These are phyloP conservation scores for Cladophialophora immunda DNA, from an alignment of 2,329 filamentous ascomycete species.

Conservation along the genomic window DNA sequence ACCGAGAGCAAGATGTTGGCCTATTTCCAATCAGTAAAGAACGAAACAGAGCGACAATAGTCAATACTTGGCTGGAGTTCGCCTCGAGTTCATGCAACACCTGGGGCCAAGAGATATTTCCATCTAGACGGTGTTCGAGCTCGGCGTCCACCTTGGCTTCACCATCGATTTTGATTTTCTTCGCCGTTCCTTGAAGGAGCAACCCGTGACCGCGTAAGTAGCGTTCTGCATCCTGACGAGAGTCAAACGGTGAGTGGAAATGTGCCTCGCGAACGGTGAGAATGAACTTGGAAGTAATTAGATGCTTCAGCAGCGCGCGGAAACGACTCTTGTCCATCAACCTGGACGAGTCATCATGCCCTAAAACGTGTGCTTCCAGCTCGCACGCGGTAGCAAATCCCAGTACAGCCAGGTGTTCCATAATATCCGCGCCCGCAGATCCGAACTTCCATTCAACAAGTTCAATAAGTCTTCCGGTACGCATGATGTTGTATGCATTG, in stretches of 20 bases:
- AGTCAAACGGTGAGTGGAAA: slow-evolving; percentile 65
- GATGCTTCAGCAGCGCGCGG: slow-evolving; percentile 14
- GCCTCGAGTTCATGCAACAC: slow-evolving; percentile 25
- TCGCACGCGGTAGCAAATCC: slow-evolving; percentile 73
- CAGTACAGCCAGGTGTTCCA: slow-evolving; percentile 77
- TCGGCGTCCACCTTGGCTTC: slow-evolving; percentile 65
- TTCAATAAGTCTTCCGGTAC: slow-evolving; percentile 81
- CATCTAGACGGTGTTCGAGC: slow-evolving; percentile 55
- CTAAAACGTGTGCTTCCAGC: slow-evolving; percentile 47
- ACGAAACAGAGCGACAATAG: neutral
- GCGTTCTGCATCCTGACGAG: slow-evolving; percentile 65
- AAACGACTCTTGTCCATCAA: slow-evolving; percentile 14
- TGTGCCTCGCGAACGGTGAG: slow-evolving; percentile 47
- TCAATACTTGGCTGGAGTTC: slow-evolving; percentile 13
- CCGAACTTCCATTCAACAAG: slow-evolving; percentile 79
- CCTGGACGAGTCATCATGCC: slow-evolving; percentile 3
- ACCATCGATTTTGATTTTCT: slow-evolving; percentile 72
- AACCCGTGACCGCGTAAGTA: slow-evolving; percentile 65
- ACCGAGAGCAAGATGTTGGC: slow-evolving; percentile 28
- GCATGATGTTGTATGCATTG: slow-evolving; percentile 81
- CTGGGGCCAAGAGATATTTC: slow-evolving; percentile 18
- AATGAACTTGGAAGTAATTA: slow-evolving; percentile 33
- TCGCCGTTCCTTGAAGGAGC: slow-evolving; percentile 60
- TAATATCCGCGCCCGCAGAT: slow-evolving; percentile 74
- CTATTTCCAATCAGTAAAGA: slow-evolving; percentile 22